phyloP scores from a whole-genome alignment of 306 rosid genomes.

The Prunus armeniaca region DNA sequence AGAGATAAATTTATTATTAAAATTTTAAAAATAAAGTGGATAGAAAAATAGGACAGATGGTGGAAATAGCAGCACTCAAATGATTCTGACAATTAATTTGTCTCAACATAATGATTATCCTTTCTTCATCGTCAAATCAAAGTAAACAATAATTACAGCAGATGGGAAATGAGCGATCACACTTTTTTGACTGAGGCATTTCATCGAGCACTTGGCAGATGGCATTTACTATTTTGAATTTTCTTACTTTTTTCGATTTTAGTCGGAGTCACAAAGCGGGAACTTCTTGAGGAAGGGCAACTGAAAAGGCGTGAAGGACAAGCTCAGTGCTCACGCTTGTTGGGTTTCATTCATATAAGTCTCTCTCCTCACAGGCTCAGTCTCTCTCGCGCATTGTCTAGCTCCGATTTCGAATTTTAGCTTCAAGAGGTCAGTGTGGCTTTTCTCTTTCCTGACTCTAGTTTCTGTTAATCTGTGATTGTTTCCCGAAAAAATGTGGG shows the following conservation, averaged over 20 bases:
- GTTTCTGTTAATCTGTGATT: neutral
- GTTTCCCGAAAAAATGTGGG: neutral
- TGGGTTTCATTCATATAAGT: neutral
- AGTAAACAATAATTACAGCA: no score
- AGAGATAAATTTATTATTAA: no score
- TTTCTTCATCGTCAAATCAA: no score
- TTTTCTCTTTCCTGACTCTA: neutral
- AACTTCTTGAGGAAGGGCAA: slow-evolving; percentile 5
- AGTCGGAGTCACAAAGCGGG: neutral
- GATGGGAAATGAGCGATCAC: no score
- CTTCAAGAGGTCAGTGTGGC: neutral
- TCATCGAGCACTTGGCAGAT: neutral
- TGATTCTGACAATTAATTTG: no score
- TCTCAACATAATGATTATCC: no score
- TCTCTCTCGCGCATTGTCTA: neutral
- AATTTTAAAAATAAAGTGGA: no score
- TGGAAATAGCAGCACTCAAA: no score
- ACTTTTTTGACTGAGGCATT: no score
- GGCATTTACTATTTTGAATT: neutral
- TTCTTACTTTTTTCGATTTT: neutral
- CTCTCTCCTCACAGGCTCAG: neutral
- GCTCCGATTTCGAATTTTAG: neutral
- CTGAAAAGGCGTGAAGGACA: neutral
- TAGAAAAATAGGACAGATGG: no score
- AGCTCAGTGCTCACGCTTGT: neutral